These are phyloP conservation scores for Citrus medica DNA, from an alignment of 345 rosid genomes.

Conservation along the genomic window DNA sequence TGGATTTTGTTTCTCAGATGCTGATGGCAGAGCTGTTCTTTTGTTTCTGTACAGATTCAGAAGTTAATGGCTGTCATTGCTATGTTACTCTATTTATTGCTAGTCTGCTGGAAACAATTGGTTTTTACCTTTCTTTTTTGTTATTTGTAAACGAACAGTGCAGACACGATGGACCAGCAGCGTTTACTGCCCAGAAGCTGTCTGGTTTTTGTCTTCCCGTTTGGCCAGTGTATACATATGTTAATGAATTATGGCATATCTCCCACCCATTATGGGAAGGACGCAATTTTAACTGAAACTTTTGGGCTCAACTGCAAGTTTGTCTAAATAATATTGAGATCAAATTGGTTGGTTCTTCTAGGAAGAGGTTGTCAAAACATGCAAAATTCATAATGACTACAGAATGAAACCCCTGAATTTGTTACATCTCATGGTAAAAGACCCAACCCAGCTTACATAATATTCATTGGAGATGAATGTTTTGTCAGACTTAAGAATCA, in stretches of 20 bases:
- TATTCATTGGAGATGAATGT: too few species aligned
- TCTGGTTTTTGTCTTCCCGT: not conserved
- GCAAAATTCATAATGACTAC: too few species aligned
- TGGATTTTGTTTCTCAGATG: not conserved
- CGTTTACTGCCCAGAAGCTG: too few species aligned
- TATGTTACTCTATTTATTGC: not conserved
- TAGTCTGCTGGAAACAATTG: not conserved
- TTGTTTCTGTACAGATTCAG: not conserved
- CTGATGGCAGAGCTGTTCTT: not conserved
- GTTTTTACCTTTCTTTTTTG: not conserved
- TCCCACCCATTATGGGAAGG: not conserved
- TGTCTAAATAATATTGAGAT: too few species aligned
- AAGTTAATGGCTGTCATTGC: not conserved
- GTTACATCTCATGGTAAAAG: too few species aligned
- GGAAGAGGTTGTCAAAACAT: too few species aligned
- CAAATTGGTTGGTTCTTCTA: too few species aligned
- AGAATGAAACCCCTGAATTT: too few species aligned
- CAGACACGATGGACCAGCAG: not conserved
- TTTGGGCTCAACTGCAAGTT: too few species aligned
- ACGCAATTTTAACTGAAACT: too few species aligned
- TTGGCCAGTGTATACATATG: not conserved
- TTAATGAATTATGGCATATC: not conserved
- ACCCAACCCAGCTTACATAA: too few species aligned
- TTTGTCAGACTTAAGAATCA: too few species aligned
- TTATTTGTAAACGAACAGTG: not conserved